phyloP scores from a whole-genome alignment of 345 rosid species.

The Citrus medica region DNA sequence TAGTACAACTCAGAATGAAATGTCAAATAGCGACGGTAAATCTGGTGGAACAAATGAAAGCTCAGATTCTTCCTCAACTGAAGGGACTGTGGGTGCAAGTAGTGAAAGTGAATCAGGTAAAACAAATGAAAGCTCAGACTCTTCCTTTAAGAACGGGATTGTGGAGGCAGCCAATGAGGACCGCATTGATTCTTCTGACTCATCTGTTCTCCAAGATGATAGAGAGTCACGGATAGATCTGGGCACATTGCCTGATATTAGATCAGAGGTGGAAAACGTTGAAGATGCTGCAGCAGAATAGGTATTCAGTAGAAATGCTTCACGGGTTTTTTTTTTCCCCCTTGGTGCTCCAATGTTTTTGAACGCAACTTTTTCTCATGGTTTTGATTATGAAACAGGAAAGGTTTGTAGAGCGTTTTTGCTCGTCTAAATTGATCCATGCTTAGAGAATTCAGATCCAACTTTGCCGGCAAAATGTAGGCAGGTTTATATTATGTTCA shows the following conservation, averaged over 20 bases:
- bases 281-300: slow-evolving; percentile 47
- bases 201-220: slow-evolving; percentile 38
- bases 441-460: slow-evolving; percentile 16
- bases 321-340: slow-evolving; percentile 8
- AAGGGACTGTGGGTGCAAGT: not conserved
- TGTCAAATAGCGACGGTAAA: slow-evolving; percentile 15
- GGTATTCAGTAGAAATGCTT: slow-evolving; percentile 2
- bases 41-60: slow-evolving; percentile 33
- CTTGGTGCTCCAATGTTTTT: slow-evolving; percentile 11
- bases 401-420: slow-evolving; percentile 1
- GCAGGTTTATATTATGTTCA: slow-evolving; percentile 4
- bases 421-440: not conserved
- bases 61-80: slow-evolving; percentile 19
- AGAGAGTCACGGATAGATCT: slow-evolving; percentile 44
- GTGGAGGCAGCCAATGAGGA: slow-evolving; percentile 29
- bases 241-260: slow-evolving; percentile 45
- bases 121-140: slow-evolving; percentile 27
- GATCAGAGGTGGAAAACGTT: slow-evolving; percentile 28
- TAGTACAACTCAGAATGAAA: slow-evolving; percentile 24
- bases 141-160: slow-evolving; percentile 13
- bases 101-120: slow-evolving; percentile 28
- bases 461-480: slow-evolving; percentile 18
- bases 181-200: slow-evolving; percentile 35
- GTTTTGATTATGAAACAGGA: slow-evolving; percentile 16
- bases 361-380: slow-evolving; percentile 10